Evolutionary conservation across 306 rosid species (phyloP).

Genomic region (Hylodesmum podocarpum): DNA sequence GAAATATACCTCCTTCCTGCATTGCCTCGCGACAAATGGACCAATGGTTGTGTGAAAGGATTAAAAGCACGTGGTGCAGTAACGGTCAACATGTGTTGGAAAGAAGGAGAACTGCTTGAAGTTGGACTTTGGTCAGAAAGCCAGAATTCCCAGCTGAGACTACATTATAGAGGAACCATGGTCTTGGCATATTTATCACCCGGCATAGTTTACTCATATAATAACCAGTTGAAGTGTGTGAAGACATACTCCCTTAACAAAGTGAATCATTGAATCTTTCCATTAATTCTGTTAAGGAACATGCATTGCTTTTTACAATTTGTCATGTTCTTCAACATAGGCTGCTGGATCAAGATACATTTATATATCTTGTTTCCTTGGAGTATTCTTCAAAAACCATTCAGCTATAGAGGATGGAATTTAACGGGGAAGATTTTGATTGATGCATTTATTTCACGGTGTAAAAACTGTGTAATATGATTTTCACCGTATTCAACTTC

Average conservation of each 20-base stretch:
- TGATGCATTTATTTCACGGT: background rate
- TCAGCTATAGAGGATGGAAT: background rate
- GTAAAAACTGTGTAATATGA: background rate
- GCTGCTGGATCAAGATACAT: background rate
- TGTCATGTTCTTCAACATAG: background rate
- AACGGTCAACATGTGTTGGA: slow-evolving; percentile 79
- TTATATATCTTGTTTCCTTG: background rate
- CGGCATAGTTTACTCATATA: slow-evolving; percentile 57
- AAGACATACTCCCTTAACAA: slow-evolving; percentile 40
- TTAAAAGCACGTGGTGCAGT: slow-evolving; percentile 75
- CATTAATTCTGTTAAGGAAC: background rate
- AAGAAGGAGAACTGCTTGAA: slow-evolving; percentile 70
- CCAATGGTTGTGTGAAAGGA: slow-evolving; percentile 80
- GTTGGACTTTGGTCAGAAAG: slow-evolving; percentile 68
- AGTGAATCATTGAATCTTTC: slow-evolving; percentile 27
- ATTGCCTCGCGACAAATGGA: slow-evolving; percentile 77
- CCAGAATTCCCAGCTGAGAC: slow-evolving; percentile 37
- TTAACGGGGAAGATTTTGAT: slow-evolving; percentile 10
- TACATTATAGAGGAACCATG: slow-evolving; percentile 59
- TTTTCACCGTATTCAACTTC: background rate
- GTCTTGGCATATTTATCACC: slow-evolving; percentile 40
- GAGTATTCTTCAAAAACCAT: background rate
- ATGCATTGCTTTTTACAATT: background rate
- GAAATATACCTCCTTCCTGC: slow-evolving; percentile 80
- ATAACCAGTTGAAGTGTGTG: slow-evolving; percentile 57